Evolutionary conservation across 805 yeast genomes (phyloP), one percentile per base, ranked within the genome.

Genomic region (Debaryomyces maramus): DNA sequence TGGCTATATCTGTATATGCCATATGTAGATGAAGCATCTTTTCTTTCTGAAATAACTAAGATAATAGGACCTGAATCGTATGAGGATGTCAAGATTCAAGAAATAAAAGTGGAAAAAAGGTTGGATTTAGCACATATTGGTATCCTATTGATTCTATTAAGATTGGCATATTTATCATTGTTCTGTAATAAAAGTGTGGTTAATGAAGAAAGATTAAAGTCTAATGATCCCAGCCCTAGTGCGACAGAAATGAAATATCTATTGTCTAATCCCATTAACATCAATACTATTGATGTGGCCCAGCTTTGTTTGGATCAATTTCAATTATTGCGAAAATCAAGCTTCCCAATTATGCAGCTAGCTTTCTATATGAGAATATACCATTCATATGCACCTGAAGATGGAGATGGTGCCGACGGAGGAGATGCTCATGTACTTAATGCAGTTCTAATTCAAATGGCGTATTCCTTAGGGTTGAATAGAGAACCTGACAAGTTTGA

Each of bases 231-330:
- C 17, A 55, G 50, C 7, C 52, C 32, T 2, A 58, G 44, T 14
- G 56, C 46, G 1, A 65, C 56, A 38, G 53, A 50, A 40, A 47
- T 58, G 54, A 50, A 63, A 44, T 76, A 66, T 48, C 57, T 81
- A 13, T 47, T 76, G 37, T 50, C 58, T 1, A 61, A 73, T 41
- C 81, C 81, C 3, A 65, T 80, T 15, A 69, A 71, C 13, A 57
- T 67, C 28, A 71, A 71, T 16, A 64, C 61, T 11, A 64, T 76
- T 22, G 70, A 63, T 39, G 73, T 73, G 19, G 82, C 85, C 0
- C 76, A 76, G 43, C 55, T 68, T 45, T 80, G 85, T 49, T 53
- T 81, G 33, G 72, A 75, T 42, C 81, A 77, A 46, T 80, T 80
- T 56, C 73, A 73, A 33, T 42, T 80, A 20, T 49, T 77, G 31